phyloP scores from a whole-genome alignment of 2,329 filamentous ascomycete genomes.

The Cadophora gregata region DNA sequence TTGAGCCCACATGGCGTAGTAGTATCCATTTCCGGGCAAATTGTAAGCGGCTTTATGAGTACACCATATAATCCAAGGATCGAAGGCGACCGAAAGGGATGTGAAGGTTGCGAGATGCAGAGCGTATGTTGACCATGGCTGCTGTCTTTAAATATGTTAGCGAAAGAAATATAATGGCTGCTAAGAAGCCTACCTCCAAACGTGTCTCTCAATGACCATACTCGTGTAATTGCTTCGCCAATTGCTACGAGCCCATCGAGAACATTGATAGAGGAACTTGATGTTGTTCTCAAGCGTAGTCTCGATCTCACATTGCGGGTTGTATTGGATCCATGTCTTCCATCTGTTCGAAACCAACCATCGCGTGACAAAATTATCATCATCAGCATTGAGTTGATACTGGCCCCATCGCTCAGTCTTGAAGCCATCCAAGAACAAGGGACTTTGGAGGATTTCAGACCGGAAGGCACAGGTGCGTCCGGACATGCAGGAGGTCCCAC shows the following conservation, averaged over 20 bases:
- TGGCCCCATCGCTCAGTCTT: constrained; percentile 89
- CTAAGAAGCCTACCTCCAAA: constrained; percentile 74
- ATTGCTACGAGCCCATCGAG: constrained; percentile 95
- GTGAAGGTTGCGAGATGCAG: constrained; percentile 92
- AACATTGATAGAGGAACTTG: constrained; percentile 92
- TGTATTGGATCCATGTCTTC: constrained; percentile 96
- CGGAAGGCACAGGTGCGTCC: constrained; percentile 93
- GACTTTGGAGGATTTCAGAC: constrained; percentile 83
- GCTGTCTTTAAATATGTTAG: constrained; percentile 64
- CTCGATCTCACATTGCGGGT: constrained; percentile 87
- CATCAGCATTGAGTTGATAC: constrained; percentile 92
- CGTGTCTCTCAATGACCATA: constrained; percentile 80
- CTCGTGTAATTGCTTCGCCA: constrained; percentile 97
- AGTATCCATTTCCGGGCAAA: constrained; percentile 61
- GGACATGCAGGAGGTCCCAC: constrained; percentile 95
- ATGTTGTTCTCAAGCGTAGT: constrained; percentile 89
- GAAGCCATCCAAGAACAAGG: constrained; percentile 86
- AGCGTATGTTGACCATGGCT: constrained; percentile 92
- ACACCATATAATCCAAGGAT: constrained; percentile 73
- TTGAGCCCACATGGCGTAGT: constrained; percentile 64
- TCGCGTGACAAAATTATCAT: constrained; percentile 97
- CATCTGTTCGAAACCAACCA: constrained; percentile 93
- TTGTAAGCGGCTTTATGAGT: constrained; percentile 71
- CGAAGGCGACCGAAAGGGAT: constrained; percentile 81
- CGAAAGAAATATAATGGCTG: neutral